Base-by-base conservation (phyloP, 2,329 filamentous ascomycete genomes). In the Mariannaea sp. region DNA sequence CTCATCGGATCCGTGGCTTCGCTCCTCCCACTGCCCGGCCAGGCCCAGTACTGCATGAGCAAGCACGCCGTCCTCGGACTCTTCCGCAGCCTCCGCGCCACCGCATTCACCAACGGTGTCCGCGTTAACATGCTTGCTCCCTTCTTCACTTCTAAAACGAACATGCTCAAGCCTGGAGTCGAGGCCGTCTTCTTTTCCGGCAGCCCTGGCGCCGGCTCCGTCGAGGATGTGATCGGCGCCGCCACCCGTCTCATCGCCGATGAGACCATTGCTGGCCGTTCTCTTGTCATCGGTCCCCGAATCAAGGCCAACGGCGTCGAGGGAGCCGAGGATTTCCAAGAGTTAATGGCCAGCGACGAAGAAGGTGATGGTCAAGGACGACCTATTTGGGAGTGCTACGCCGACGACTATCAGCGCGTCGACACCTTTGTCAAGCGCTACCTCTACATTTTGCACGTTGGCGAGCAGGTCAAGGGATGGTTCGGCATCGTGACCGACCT, bases 11-110 rank as follows among this genome's bases (percentile, higher is more conserved):
- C 83, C 8, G 72, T 88, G 27, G 85, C 86, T 1, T 82, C 81
- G 9, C 54, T 84, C 4, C 47, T 64, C n/a, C 70, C 77, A 3
- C 65, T 81, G 24, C 69, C 78, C 2, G 71, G 72, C 33, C 70
- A 76, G 56, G 62, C 73, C 5, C 77, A 84, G 51, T 89, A 89
- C 68, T 76, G 77, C 19, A 75, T 80, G 26, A 78, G 82, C 38
- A 89, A 89, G 67, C 86, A 89, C 70, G 86, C 78, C 16, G 79
- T 89, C 0, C 75, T 86, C 9, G 87, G 86, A 0, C 71, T 88
- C 27, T 88, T 86, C 68, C 78, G 86, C 36, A 75, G 77, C 5
- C 71, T 89, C 39, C 77, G 85, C 13, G 67, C 73, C 4, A 79
- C 78, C 0, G 73, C 78, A 2, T 67, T 65, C 29, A 19, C 53